Conservation (phyloP, 768 basidiomycete genomes). For the Boletus tylopilopsis region DNA sequence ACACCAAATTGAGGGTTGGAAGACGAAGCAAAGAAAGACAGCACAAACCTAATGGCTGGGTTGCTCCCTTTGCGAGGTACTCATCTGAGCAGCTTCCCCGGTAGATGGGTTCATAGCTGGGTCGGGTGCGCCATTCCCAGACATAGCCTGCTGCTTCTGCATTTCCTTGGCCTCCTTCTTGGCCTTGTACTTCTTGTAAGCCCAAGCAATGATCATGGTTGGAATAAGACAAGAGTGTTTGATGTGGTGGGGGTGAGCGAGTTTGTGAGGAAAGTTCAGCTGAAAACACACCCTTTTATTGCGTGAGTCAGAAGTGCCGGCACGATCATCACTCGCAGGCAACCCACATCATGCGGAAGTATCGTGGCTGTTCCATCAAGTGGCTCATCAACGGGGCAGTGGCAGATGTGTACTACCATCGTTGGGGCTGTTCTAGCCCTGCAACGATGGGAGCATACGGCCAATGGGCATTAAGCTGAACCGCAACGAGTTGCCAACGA, state of each 20-base stretch:
- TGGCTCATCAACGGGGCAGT: too few species aligned
- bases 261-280: background rate
- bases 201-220: constrained; percentile 13
- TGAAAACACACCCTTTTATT: too few species aligned
- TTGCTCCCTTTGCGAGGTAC: background rate
- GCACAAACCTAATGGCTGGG: constrained; percentile 12
- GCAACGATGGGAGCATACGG: too few species aligned
- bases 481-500: too few species aligned
- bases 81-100: background rate
- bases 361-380: too few species aligned
- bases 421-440: too few species aligned
- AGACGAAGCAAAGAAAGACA: background rate
- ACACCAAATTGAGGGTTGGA: background rate
- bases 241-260: background rate
- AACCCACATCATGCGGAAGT: too few species aligned
- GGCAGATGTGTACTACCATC: too few species aligned
- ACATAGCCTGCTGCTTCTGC: constrained; percentile 2
- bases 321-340: too few species aligned
- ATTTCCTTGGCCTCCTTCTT: constrained; percentile 19
- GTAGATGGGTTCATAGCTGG: background rate
- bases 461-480: too few species aligned
- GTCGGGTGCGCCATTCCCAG: background rate
- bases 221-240: background rate
- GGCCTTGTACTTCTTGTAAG: constrained; percentile 26
- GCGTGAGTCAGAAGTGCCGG: too few species aligned